Percentiles rank a stretch among this genome's conserved stretches.
phyloP scores from a whole-genome alignment of 441 rosid genomes.

The Euphorbia celastroides region DNA sequence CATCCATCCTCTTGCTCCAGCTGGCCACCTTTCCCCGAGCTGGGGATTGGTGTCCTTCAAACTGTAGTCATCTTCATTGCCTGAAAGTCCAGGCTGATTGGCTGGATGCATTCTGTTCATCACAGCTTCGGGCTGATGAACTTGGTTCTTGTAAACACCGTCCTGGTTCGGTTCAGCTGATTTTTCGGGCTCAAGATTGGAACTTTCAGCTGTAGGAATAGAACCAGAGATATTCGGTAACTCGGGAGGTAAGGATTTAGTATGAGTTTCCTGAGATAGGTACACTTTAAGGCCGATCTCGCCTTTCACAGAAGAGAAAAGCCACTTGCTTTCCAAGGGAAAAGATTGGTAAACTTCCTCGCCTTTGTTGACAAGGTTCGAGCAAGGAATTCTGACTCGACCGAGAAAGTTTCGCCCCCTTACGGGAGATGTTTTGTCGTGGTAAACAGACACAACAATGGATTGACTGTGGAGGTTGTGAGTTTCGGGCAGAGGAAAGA shows the following conservation, averaged over 20 bases:
- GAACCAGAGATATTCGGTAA: conserved; percentile 13
- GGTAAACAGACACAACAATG: conserved; percentile 34
- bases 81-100: conserved; percentile 19
- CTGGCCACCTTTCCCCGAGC: conserved; percentile 66
- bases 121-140: conserved; percentile 18
- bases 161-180: conserved; percentile 12
- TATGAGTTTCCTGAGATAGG: conserved; percentile 27
- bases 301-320: conserved; percentile 42
- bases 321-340: conserved; percentile 34
- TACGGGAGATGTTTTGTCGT: conserved; percentile 31
- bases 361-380: conserved; percentile 36
- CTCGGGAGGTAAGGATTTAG: conserved; percentile 13
- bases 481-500: conserved; percentile 28
- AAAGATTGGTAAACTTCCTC: conserved; percentile 47
- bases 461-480: conserved; percentile 17
- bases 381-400: conserved; percentile 35
- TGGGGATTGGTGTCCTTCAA: conserved; percentile 65
- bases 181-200: conserved; percentile 6
- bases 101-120: conserved; percentile 48
- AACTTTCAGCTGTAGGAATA: conserved; percentile 8
- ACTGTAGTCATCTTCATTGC: conserved; percentile 39
- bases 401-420: conserved; percentile 44
- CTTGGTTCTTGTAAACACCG: conserved; percentile 31
- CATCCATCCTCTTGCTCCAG: conserved; percentile 50
- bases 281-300: conserved; percentile 46